These are phyloP conservation scores for Collybia sp. DNA, from an alignment of 768 basidiomycete species.

Conservation along the genomic window DNA sequence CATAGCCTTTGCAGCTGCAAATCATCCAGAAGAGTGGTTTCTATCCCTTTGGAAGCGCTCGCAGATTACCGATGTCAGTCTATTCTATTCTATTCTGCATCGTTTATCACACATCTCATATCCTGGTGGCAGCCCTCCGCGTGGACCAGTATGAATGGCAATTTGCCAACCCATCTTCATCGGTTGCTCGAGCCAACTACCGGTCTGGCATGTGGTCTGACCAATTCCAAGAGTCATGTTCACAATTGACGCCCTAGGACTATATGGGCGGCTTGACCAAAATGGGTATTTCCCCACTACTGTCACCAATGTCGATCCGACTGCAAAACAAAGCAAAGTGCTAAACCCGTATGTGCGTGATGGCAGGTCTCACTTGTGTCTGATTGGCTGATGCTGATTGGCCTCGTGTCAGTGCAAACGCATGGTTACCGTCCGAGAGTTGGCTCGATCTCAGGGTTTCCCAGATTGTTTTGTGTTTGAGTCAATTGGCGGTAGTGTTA, in stretches of 20 bases:
- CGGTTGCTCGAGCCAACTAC: slow-evolving; percentile 48
- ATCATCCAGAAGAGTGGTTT: slow-evolving; percentile 40
- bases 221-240: neutral
- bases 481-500: slow-evolving; percentile 44
- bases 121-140: slow-evolving; percentile 32
- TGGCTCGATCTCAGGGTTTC: slow-evolving; percentile 80
- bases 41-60: slow-evolving; percentile 47
- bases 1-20: neutral
- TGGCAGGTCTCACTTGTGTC: neutral
- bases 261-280: slow-evolving; percentile 54
- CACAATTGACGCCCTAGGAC: slow-evolving; percentile 22
- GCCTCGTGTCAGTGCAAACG: slow-evolving; percentile 49
- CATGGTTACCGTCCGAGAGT: slow-evolving; percentile 69
- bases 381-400: neutral
- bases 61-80: slow-evolving; percentile 65
- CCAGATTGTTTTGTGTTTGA: slow-evolving; percentile 69
- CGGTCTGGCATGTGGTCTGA: slow-evolving; percentile 34
- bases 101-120: neutral
- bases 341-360: slow-evolving; percentile 58
- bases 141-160: slow-evolving; percentile 55
- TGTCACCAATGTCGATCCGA: slow-evolving; percentile 75
- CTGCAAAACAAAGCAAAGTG: slow-evolving; percentile 70
- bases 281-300: slow-evolving; percentile 64
- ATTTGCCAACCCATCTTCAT: slow-evolving; percentile 52
- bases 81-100: neutral